Evolutionary conservation across 768 basidiomycete genomes (phyloP), one percentile per base, ranked within the genome.

Genomic region (Tylopilus balloui): DNA sequence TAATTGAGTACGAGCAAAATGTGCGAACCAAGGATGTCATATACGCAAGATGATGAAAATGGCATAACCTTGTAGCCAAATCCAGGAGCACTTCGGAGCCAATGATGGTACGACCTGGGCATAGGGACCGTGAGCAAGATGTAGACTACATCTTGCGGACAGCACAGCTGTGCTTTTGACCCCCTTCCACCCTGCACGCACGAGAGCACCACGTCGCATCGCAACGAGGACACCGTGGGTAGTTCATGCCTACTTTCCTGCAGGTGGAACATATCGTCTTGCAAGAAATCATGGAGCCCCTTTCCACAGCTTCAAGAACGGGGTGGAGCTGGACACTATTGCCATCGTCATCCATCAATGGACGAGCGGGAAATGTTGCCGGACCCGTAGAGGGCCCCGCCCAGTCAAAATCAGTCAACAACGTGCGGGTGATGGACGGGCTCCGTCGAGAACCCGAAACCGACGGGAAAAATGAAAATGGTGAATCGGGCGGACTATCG

Each of bases 131-230:
- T 38, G n/a, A 36, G 21, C 21, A 40, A 42, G 48, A 36, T 31
- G 29, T 1, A n/a, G n/a, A 17, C 29, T 57, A 62, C 23, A 14
- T 50, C 35, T 44, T 45, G 48, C 50, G 57, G 23, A 25, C 20
- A 32, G 57, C 51, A 52, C 82, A 83, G 10, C 69, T 55, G 61
- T 84, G 82, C 57, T 74, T 74, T 57, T 74, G 77, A 31, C 75
- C 78, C 19, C 71, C 74, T 38, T 71, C 67, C 47, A 84, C 56
- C 45, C 83, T 73, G 61, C 83, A 85, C 25, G 76, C 65, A 46
- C 83, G 71, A 21, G 82, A 83, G 56, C 83, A 85, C 83, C 83
- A 85, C 67, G 71, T 76, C 25, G 74, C 73, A 20, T 71, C 65
- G 53, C 83, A 85, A 51, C 75, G 78, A 7, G 75, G 71, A 59